These are phyloP conservation scores for Pythium folliculosum DNA, from an alignment of 352 stramenopile genomes.

Conservation along the genomic window DNA sequence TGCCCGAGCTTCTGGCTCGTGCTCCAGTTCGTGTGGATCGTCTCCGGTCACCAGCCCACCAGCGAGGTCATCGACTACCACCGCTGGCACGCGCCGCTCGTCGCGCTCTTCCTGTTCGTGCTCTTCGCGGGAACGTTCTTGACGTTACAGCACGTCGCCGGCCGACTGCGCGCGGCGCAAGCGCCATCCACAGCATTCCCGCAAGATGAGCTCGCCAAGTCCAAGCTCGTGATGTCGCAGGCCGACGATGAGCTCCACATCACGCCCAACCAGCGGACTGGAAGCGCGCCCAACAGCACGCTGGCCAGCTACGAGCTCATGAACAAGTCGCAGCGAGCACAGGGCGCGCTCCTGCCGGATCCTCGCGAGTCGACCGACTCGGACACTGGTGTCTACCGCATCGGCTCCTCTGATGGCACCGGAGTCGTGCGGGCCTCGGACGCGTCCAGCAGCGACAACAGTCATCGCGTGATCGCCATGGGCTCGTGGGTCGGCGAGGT, in stretches of 20 bases:
- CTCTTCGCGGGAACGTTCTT: constrained; percentile 48
- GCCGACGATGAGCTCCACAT: constrained; percentile 8
- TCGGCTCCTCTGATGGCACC: neutral
- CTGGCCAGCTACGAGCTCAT: constrained; percentile 49
- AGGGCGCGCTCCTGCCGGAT: neutral
- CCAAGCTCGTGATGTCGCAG: constrained; percentile 2
- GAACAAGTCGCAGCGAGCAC: constrained; percentile 31
- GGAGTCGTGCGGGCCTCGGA: neutral
- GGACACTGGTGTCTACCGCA: constrained; percentile 19
- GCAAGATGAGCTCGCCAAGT: constrained; percentile 15
- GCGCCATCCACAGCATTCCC: neutral
- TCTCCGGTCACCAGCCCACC: constrained; percentile 53
- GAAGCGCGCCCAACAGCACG: constrained; percentile 28
- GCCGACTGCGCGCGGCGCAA: constrained; percentile 26
- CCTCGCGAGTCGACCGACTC: constrained; percentile 16
- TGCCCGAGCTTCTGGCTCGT: constrained; percentile 59
- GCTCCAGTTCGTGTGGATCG: constrained; percentile 57
- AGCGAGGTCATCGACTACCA: constrained; percentile 67
- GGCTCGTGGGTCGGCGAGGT: constrained; percentile 22
- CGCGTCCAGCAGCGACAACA: constrained; percentile 12
- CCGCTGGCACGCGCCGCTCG: constrained; percentile 39
- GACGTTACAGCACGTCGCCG: constrained; percentile 38
- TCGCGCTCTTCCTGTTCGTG: constrained; percentile 38
- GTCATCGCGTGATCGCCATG: constrained; percentile 26
- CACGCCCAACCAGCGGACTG: constrained; percentile 24